A percentile compares a stretch with the other conserved stretches of the same genome.
phyloP scores from a whole-genome alignment of 352 stramenopile genomes.

The Pythium guiyangense region DNA sequence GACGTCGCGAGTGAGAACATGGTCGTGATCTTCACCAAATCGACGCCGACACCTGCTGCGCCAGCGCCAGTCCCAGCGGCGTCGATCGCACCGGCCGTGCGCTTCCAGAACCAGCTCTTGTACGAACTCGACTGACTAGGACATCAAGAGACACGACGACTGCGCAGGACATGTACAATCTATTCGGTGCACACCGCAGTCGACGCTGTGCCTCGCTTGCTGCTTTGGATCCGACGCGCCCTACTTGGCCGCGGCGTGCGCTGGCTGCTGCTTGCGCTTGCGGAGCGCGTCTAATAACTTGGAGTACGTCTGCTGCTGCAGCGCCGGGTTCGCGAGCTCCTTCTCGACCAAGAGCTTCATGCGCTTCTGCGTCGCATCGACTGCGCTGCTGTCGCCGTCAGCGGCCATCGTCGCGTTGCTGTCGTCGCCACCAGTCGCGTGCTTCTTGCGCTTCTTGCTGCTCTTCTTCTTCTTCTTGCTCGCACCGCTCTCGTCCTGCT shows the following conservation, averaged over 20 bases:
- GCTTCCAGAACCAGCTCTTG: slow-evolving; percentile 70
- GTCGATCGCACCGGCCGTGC: slow-evolving; percentile 19
- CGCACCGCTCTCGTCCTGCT: slow-evolving; percentile 6
- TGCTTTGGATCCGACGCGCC: not conserved
- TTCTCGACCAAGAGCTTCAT: slow-evolving; percentile 65
- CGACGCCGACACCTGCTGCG: not conserved
- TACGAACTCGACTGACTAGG: slow-evolving; percentile 53
- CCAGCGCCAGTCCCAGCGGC: not conserved
- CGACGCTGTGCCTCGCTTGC: not conserved
- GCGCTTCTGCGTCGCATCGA: slow-evolving; percentile 46
- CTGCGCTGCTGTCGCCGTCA: slow-evolving; percentile 12
- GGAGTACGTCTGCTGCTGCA: slow-evolving; percentile 68
- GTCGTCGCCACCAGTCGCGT: slow-evolving; percentile 22
- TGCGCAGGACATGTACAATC: slow-evolving; percentile 16
- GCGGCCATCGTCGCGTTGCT: slow-evolving; percentile 1
- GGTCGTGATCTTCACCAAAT: slow-evolving; percentile 46
- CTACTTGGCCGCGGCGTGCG: not conserved
- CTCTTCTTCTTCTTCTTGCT: slow-evolving; percentile 52
- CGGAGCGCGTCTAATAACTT: slow-evolving; percentile 63
- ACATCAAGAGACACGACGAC: not conserved
- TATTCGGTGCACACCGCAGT: slow-evolving; percentile 9
- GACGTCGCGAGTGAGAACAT: slow-evolving; percentile 72
- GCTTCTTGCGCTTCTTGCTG: slow-evolving; percentile 65
- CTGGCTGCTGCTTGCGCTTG: slow-evolving; percentile 35
- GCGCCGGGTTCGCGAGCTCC: slow-evolving; percentile 45